Evolutionary conservation across 2,329 filamentous ascomycete genomes (phyloP).

Genomic region (Thielaviopsis euricoi): DNA sequence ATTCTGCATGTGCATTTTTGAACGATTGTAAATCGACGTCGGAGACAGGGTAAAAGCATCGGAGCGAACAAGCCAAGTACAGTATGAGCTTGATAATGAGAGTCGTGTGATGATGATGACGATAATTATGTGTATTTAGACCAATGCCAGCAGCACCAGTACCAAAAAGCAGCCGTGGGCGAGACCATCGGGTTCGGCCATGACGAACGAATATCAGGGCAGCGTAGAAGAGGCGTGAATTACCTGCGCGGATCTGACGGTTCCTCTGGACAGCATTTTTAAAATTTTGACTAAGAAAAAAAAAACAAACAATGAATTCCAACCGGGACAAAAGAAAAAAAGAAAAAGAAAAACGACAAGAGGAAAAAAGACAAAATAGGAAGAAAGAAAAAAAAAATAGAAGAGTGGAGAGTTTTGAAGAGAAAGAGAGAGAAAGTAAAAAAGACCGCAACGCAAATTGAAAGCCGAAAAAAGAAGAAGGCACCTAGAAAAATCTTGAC

Average conservation of each 20-base stretch:
- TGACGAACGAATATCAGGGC: neutral
- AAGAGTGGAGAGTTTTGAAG: neutral
- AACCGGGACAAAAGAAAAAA: slow-evolving; percentile 4
- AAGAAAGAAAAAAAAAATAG: neutral
- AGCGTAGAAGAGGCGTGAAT: slow-evolving; percentile 15
- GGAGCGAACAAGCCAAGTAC: neutral
- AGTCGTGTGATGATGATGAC: neutral
- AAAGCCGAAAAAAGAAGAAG: neutral
- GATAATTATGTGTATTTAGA: too few species aligned
- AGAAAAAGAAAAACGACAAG: slow-evolving; percentile 3
- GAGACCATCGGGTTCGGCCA: neutral
- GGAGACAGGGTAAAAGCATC: neutral
- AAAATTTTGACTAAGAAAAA: slow-evolving; percentile 4
- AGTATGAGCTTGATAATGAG: neutral
- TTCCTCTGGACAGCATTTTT: slow-evolving; percentile 43
- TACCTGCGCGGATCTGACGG: slow-evolving; percentile 41
- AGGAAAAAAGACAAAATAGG: slow-evolving; percentile 1
- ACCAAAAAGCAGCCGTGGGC: neutral
- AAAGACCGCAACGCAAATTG: neutral
- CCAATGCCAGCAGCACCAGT: neutral
- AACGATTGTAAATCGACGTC: neutral
- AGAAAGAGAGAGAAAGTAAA: slow-evolving; percentile 4
- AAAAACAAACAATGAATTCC: slow-evolving; percentile 3
- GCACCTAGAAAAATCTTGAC: neutral
- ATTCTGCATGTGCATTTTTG: neutral